Evolutionary conservation across 345 rosid genomes (phyloP).

Genomic region (Hibiscus tridactylites): DNA sequence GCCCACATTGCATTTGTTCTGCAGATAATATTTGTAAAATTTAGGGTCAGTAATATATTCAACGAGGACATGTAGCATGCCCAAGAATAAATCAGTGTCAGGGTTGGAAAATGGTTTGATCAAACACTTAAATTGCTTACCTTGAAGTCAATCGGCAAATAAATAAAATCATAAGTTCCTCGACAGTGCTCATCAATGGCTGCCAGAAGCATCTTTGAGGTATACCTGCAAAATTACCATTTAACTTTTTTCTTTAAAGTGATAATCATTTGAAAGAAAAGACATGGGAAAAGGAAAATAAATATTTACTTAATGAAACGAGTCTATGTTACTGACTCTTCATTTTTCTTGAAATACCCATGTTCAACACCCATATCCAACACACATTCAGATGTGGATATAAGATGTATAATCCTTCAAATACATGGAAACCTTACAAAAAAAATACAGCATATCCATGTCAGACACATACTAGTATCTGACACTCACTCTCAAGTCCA

Average conservation of each 20-base stretch:
- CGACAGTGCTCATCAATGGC: slow-evolving; percentile 72
- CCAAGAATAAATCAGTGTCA: neutral
- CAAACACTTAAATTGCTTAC: slow-evolving; percentile 25
- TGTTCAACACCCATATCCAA: no score
- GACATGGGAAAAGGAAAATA: neutral
- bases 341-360: no score
- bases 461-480: neutral
- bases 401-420: no score
- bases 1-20: slow-evolving; percentile 94
- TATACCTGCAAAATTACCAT: slow-evolving; percentile 41
- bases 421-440: no score
- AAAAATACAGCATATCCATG: no score
- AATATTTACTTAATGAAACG: neutral
- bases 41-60: slow-evolving; percentile 1
- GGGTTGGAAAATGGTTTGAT: slow-evolving; percentile 6
- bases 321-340: no score
- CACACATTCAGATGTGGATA: no score
- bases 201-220: slow-evolving; percentile 76
- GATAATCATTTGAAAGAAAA: neutral
- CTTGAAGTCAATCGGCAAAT: slow-evolving; percentile 79
- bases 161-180: slow-evolving; percentile 71
- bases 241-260: neutral
- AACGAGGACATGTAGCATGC: neutral
- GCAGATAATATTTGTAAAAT: slow-evolving; percentile 15
- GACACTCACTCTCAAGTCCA: neutral